Evolutionary conservation across 1,284 basidiomycete genomes (phyloP).

Genomic region (Ceraceosorus guamensis): DNA sequence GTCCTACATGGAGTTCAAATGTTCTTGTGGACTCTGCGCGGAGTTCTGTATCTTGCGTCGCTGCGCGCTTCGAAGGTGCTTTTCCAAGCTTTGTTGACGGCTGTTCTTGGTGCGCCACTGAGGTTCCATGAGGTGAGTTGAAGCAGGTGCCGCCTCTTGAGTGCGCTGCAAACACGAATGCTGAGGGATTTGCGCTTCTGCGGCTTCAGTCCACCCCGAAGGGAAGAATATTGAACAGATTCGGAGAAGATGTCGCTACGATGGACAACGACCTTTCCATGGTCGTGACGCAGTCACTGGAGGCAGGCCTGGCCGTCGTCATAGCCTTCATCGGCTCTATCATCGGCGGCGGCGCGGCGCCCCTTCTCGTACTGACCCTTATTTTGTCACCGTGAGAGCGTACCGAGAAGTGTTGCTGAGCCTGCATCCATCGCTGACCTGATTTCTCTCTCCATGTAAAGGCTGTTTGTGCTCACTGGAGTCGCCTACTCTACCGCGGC

Average conservation of each 20-base stretch:
- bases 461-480: slow-evolving; percentile 50
- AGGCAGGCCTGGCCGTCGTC: slow-evolving; percentile 7
- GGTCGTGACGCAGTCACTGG: slow-evolving; percentile 3
- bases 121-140: slow-evolving; percentile 28
- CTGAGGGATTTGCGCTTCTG: no score
- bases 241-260: slow-evolving; percentile 52
- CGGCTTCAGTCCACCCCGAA: slow-evolving; percentile 19
- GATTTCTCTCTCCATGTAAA: no score
- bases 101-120: slow-evolving; percentile 28
- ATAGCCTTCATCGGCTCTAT: slow-evolving; percentile 20
- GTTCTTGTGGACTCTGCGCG: not conserved
- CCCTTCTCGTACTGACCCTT: slow-evolving; percentile 50
- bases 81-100: slow-evolving; percentile 26
- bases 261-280: slow-evolving; percentile 51
- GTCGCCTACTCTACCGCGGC: slow-evolving; percentile 52
- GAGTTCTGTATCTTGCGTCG: slow-evolving; percentile 5
- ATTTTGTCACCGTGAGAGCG: slow-evolving; percentile 42
- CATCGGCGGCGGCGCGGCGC: slow-evolving; percentile 38
- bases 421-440: no score
- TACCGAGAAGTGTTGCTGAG: no score
- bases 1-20: slow-evolving; percentile 1
- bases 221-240: slow-evolving; percentile 54
- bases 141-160: no score
- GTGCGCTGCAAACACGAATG: no score
- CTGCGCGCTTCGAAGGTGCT: slow-evolving; percentile 21